A percentile compares a stretch with the other conserved stretches of the same genome.
These are phyloP conservation scores for Trichocladium uniseriatum DNA, from an alignment of 495 filamentous ascomycete species.

Conservation along the genomic window DNA sequence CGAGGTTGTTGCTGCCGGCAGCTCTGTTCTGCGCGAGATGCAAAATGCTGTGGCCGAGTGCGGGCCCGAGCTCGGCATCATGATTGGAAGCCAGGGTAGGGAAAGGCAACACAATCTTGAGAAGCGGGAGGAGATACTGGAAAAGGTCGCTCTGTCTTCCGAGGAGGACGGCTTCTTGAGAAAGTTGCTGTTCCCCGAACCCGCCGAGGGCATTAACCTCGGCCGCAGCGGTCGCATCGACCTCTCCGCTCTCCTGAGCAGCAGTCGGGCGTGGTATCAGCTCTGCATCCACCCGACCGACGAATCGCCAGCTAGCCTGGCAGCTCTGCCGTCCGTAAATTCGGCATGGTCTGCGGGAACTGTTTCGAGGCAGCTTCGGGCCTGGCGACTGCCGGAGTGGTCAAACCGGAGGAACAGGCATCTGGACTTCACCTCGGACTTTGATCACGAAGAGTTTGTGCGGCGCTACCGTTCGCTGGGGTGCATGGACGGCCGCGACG, in stretches of 20 bases:
- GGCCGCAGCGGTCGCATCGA: constrained; percentile 69
- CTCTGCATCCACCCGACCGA: constrained; percentile 87
- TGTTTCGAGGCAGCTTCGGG: constrained; percentile 83
- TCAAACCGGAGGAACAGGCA: constrained; percentile 83
- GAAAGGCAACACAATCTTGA: constrained; percentile 74
- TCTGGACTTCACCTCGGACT: constrained; percentile 95
- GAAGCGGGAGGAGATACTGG: constrained; percentile 68
- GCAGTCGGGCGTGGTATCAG: constrained; percentile 92
- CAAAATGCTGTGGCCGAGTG: constrained; percentile 65
- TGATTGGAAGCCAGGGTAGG: constrained; percentile 49
- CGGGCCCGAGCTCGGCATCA: constrained; percentile 75
- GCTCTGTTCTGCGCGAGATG: constrained; percentile 79
- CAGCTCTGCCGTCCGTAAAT: constrained; percentile 48
- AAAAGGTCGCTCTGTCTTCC: constrained; percentile 73
- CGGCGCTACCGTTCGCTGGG: constrained; percentile 73
- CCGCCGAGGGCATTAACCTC: constrained; percentile 63
- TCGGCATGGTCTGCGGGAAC: constrained; percentile 83
- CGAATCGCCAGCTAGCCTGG: constrained; percentile 62
- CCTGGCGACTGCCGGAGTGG: constrained; percentile 93
- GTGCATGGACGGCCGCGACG: constrained; percentile 82
- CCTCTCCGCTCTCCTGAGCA: constrained; percentile 55
- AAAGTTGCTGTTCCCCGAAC: constrained; percentile 69
- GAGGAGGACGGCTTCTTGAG: constrained; percentile 78
- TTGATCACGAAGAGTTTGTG: constrained; percentile 86
- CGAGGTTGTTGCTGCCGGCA: constrained; percentile 53